Conservation (phyloP, 495 filamentous ascomycete genomes). For the Sordaria brevicollis region DNA sequence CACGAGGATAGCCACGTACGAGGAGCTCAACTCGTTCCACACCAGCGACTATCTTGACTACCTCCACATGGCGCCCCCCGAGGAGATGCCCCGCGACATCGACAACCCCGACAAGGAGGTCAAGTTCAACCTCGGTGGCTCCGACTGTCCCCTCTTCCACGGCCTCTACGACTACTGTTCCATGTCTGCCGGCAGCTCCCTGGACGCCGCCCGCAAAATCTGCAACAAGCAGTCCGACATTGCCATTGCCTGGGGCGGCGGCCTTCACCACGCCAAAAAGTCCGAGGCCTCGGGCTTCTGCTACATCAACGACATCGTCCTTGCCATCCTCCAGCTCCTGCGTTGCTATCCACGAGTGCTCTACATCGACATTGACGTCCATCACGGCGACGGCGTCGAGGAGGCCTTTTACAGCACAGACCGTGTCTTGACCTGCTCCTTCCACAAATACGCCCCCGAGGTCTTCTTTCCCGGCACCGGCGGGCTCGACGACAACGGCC, state of each 20-base stretch:
- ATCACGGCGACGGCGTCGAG: constrained; percentile 96
- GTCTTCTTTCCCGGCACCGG: constrained; percentile 96
- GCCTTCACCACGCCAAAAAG: constrained; percentile 95
- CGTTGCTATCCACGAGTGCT: constrained; percentile 88
- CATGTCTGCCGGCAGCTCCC: constrained; percentile 78
- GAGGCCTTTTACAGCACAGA: constrained; percentile 97
- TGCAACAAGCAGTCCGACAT: constrained; percentile 81
- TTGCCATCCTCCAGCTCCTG: constrained; percentile 92
- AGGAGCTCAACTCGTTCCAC: constrained; percentile 85
- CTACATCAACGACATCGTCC: constrained; percentile 97
- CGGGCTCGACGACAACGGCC: constrained; percentile 82
- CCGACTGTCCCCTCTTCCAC: constrained; percentile 95
- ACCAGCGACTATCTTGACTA: constrained; percentile 84
- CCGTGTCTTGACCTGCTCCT: constrained; percentile 95
- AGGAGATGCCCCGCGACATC: constrained; percentile 38
- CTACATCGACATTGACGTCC: constrained; percentile 97
- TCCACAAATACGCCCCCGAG: constrained; percentile 87
- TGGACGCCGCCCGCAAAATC: constrained; percentile 87
- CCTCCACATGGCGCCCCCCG: constrained; percentile 45
- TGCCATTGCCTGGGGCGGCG: constrained; percentile 95
- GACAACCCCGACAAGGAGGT: constrained; percentile 39
- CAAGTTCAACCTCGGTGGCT: constrained; percentile 73
- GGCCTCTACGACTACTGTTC: constrained; percentile 92
- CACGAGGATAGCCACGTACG: constrained; percentile 68
- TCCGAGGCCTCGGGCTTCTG: constrained; percentile 96